Evolutionary conservation across 2,329 filamentous ascomycete species (phyloP).

Genomic region (Fusarium illudens): DNA sequence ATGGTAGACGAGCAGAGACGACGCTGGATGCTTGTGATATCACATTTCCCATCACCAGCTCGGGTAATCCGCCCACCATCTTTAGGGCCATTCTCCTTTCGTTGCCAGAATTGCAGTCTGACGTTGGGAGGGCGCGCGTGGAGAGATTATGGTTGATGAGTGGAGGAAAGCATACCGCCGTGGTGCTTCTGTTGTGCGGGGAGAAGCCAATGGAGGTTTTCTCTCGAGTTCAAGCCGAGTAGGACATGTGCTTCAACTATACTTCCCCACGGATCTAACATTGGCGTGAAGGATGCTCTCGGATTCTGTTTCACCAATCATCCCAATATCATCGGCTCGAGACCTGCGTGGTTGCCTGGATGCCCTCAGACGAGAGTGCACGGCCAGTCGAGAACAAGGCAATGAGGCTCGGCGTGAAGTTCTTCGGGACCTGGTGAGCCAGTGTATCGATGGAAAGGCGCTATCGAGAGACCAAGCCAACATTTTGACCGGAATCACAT

Average conservation of each 20-base stretch:
- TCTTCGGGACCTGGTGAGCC: slow-evolving; percentile 24
- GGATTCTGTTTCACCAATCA: slow-evolving; percentile 48
- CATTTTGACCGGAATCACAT: slow-evolving; percentile 43
- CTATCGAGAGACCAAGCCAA: slow-evolving; percentile 40
- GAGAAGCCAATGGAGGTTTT: slow-evolving; percentile 46
- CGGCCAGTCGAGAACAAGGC: not conserved
- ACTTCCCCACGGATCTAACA: not conserved
- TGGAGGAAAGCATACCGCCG: slow-evolving; percentile 50
- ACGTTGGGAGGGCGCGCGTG: slow-evolving; percentile 46
- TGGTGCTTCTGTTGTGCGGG: slow-evolving; percentile 55
- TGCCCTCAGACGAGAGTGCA: slow-evolving; percentile 47
- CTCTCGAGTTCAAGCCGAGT: slow-evolving; percentile 53
- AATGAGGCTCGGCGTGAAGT: not conserved
- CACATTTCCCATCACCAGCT: slow-evolving; percentile 48
- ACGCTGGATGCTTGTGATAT: slow-evolving; percentile 56
- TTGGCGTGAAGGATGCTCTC: slow-evolving; percentile 43
- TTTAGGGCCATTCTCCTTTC: slow-evolving; percentile 55
- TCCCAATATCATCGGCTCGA: slow-evolving; percentile 52
- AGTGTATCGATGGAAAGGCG: slow-evolving; percentile 42
- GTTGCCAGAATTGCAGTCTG: slow-evolving; percentile 46
- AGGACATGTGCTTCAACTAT: slow-evolving; percentile 40
- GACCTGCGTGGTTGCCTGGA: slow-evolving; percentile 51
- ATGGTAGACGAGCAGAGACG: slow-evolving; percentile 47
- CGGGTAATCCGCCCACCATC: not conserved
- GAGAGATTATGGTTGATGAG: slow-evolving; percentile 53